A percentile compares a stretch with the other conserved stretches of the same genome.
Conservation (phyloP, 2,329 filamentous ascomycete genomes). For the Xylaria multiplex region DNA sequence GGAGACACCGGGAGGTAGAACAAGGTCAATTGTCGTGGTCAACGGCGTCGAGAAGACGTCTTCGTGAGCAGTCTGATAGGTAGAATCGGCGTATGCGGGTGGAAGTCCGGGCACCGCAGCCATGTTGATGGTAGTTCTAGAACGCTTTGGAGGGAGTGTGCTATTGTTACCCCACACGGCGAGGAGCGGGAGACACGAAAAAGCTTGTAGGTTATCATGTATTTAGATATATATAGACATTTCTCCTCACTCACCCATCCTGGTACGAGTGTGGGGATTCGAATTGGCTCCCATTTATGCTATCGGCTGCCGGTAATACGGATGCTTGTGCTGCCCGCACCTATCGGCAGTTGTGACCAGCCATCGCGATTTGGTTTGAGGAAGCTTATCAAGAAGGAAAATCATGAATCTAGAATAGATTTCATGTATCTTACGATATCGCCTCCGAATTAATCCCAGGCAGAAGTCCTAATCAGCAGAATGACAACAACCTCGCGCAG, state of each 20-base stretch:
- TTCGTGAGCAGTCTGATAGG: constrained; percentile 56
- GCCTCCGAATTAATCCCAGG: no score
- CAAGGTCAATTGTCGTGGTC: constrained; percentile 49
- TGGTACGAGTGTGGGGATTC: constrained; percentile 26
- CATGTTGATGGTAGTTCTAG: constrained; percentile 19
- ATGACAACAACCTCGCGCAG: neutral
- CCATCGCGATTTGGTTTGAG: neutral
- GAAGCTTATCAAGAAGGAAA: neutral
- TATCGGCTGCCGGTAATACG: constrained; percentile 35
- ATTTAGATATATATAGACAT: neutral
- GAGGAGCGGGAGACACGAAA: neutral
- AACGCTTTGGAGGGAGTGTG: neutral
- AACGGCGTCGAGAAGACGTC: constrained; percentile 55
- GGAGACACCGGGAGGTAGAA: constrained; percentile 54
- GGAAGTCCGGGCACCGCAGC: constrained; percentile 27
- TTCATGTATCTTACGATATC: neutral
- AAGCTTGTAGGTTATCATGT: neutral
- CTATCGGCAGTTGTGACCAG: constrained; percentile 30
- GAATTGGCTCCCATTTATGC: constrained; percentile 30
- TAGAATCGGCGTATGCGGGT: constrained; percentile 51
- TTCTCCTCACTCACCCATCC: constrained; percentile 26
- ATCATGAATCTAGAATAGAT: neutral
- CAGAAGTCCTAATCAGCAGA: neutral
- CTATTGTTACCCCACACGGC: neutral
- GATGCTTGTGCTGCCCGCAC: neutral